phyloP scores from a whole-genome alignment of 164 flowering plant genomes.

The Kalanchoe fedtschenkoi region DNA sequence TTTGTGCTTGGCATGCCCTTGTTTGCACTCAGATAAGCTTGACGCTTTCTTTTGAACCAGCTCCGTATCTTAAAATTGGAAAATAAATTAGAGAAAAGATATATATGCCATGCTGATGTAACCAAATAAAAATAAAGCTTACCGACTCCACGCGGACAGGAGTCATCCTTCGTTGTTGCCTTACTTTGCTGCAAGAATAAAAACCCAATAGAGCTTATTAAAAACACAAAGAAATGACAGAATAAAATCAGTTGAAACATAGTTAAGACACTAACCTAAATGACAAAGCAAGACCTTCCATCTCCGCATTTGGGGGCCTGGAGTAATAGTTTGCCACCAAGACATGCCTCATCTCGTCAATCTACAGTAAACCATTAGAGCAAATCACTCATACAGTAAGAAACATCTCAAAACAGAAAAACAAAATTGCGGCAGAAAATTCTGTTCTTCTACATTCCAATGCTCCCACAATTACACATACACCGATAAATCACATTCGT shows the following conservation, averaged over 20 bases:
- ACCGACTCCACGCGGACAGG: not conserved
- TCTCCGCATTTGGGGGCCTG: not conserved
- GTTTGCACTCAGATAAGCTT: not conserved
- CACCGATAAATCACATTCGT: not conserved
- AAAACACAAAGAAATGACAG: not conserved
- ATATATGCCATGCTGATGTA: not conserved
- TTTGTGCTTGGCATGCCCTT: not conserved
- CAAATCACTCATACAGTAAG: not conserved
- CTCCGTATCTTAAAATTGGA: not conserved
- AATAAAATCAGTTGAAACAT: not conserved
- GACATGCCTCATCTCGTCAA: not conserved
- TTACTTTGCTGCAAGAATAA: not conserved
- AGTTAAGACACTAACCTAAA: not conserved
- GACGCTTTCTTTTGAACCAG: not conserved
- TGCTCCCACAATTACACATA: not conserved
- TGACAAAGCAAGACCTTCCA: not conserved
- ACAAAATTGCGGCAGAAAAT: not conserved
- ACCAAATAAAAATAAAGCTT: not conserved
- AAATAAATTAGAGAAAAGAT: not conserved
- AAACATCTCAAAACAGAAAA: not conserved
- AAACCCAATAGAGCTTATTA: not conserved
- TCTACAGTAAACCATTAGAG: not conserved
- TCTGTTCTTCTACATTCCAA: not conserved
- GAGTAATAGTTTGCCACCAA: not conserved
- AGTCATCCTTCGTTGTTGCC: slow-evolving; percentile 2